Evolutionary conservation across 2,329 filamentous ascomycete species (phyloP), one percentile per base, ranked within the genome.

Genomic region (Arthrobotrys entomopaga): DNA sequence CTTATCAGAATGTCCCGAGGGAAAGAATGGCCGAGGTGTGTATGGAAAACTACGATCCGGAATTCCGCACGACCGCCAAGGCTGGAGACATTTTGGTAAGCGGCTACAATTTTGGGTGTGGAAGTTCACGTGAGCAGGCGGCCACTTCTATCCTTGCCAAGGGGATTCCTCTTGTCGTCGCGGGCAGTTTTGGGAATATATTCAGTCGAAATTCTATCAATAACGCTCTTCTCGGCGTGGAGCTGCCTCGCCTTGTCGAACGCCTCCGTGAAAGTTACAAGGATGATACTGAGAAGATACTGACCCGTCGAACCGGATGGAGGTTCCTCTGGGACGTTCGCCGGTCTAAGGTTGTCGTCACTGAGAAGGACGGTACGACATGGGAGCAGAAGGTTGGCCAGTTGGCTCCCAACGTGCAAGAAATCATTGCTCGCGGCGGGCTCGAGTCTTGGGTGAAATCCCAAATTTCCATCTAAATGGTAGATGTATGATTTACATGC

Each of bases 11-110:
- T 78, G 85, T 98, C 0, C 83, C 90, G 0, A 84, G 82, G 0
- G 90, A 92, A 75, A 88, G 88, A 66, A 97, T 98, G 94, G 92
- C 92, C 0, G 84, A 91, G 77, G 93, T 93, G 0, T 93, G 91
- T 82, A 97, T 98, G 93, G 87, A 90, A 80, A 98, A 98, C 85
- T 98, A 97, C 82, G 94, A 98, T 80, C 82, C 86, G 0, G 80
- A 84, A 0, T 97, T 97, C 80, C 81, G 85, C 8, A 81, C 82
- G 0, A 84, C 89, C 40, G 89, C 90, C 52, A 86, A 86, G 76
- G 80, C 87, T 0, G 88, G 88, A 56, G 93, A 98, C 79, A 91
- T 97, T 64, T 86, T 97, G 0, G 93, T 97, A 0, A 83, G 89
- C 0, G 93, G 93, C 34, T 95, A 89, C 84, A 96, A 96, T 84